Evolutionary conservation across 306 rosid genomes (phyloP).

Genomic region (Amphicarpaea edgeworthii): DNA sequence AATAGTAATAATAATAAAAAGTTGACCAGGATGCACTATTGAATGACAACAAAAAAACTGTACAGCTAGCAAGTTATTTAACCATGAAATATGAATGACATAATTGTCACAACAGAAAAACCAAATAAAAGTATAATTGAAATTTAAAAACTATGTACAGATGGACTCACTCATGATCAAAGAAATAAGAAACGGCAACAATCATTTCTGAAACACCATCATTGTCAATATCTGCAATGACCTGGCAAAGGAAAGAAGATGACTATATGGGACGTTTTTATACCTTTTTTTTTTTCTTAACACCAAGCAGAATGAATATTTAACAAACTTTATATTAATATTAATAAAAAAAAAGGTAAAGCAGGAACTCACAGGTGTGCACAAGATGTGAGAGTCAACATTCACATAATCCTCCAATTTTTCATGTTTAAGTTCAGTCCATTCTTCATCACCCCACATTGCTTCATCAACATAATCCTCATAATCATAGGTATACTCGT

Average conservation of each 20-base stretch:
- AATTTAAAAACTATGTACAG: conserved; percentile 15
- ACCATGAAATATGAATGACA: conserved; percentile 1
- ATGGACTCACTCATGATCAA: conserved; percentile 89
- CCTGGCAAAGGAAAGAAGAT: conserved; percentile 60
- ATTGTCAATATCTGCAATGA: conserved; percentile 95
- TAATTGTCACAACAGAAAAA: conserved; percentile 15
- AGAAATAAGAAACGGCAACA: conserved; percentile 94
- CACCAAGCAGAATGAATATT: conserved; percentile 13
- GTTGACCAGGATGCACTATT: conserved; percentile 32
- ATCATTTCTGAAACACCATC: conserved; percentile 96
- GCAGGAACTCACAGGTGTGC: conserved; percentile 86
- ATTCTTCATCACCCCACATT: conserved; percentile 98
- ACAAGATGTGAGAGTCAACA: conserved; percentile 84
- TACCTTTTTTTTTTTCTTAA: conserved; percentile 9
- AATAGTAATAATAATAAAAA: not conserved
- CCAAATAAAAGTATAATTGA: conserved; percentile 7
- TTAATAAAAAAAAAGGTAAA: conserved; percentile 29
- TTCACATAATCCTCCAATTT: conserved; percentile 83
- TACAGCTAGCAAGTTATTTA: not conserved
- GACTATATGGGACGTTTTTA: conserved; percentile 14
- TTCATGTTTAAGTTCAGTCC: conserved; percentile 78
- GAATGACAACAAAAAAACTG: conserved; percentile 26
- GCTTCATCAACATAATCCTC: conserved; percentile 90
- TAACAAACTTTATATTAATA: not conserved
- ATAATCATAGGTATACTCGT: conserved; percentile 90